Conservation (phyloP, 805 yeast species). For the Saturnispora quitensis region DNA sequence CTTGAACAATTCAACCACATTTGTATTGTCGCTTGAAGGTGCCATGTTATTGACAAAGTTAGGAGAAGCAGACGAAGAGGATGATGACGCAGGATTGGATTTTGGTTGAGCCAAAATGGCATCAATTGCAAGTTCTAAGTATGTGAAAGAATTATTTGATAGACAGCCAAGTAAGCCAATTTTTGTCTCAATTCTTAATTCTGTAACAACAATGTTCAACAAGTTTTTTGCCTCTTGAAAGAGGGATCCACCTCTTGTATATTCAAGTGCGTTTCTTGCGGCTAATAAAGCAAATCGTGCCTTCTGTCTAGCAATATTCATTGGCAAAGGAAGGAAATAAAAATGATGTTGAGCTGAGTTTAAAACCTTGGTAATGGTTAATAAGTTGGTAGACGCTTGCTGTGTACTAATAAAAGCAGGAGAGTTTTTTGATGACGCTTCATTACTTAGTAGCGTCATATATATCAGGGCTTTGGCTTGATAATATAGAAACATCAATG, state of each 20-base stretch:
- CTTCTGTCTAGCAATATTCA: slow-evolving; percentile 52
- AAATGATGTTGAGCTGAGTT: slow-evolving; percentile 30
- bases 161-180: slow-evolving; percentile 53
- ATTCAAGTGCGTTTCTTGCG: slow-evolving; percentile 72
- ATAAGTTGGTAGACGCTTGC: slow-evolving; percentile 57
- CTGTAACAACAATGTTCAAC: slow-evolving; percentile 40
- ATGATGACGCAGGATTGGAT: background rate
- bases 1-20: slow-evolving; percentile 11
- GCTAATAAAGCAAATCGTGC: slow-evolving; percentile 56
- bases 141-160: slow-evolving; percentile 44
- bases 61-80: background rate
- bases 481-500: slow-evolving; percentile 50
- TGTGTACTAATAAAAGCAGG: slow-evolving; percentile 60
- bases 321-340: slow-evolving; percentile 50
- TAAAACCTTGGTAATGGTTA: slow-evolving; percentile 37
- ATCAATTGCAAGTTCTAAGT: slow-evolving; percentile 51
- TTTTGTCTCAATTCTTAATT: slow-evolving; percentile 41
- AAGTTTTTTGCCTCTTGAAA: slow-evolving; percentile 59
- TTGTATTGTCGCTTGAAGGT: background rate
- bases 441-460: slow-evolving; percentile 49
- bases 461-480: slow-evolving; percentile 56
- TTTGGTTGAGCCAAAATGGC: slow-evolving; percentile 50
- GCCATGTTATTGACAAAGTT: background rate
- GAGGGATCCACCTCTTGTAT: slow-evolving; percentile 73
- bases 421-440: slow-evolving; percentile 32